Conservation (phyloP, 768 basidiomycete genomes). For the Chlorophyllum brunneum region DNA sequence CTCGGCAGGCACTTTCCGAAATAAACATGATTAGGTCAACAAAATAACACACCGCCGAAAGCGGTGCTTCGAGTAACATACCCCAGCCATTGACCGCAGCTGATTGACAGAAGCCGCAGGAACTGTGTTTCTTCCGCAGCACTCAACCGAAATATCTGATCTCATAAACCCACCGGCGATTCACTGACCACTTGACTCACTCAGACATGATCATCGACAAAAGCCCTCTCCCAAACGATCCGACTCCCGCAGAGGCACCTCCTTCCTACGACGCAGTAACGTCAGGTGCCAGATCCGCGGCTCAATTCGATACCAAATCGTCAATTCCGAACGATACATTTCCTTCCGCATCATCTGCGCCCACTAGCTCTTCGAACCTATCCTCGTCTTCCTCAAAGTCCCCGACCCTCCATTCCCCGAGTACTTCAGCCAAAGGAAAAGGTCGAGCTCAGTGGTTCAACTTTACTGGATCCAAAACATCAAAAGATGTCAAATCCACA, state of each 20-base stretch:
- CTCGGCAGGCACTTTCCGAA: no score
- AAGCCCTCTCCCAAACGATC: slow-evolving; percentile 32
- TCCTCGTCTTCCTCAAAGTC: slow-evolving; percentile 12
- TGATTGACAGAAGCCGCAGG: no score
- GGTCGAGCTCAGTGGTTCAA: slow-evolving; percentile 31
- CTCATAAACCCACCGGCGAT: not conserved
- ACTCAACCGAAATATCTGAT: no score
- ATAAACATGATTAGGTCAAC: no score
- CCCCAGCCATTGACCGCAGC: no score
- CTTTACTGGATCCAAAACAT: slow-evolving; percentile 32
- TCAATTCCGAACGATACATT: not conserved
- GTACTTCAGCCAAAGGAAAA: slow-evolving; percentile 26
- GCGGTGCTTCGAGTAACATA: no score
- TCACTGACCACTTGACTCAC: not conserved
- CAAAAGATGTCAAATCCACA: slow-evolving; percentile 49
- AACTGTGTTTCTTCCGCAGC: no score
- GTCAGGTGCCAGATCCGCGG: not conserved
- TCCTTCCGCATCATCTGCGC: not conserved
- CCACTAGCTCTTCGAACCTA: slow-evolving; percentile 4
- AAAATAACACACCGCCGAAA: no score
- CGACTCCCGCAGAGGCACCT: slow-evolving; percentile 34
- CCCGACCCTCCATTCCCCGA: slow-evolving; percentile 2
- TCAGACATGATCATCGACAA: slow-evolving; percentile 21
- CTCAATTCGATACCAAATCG: slow-evolving; percentile 2
- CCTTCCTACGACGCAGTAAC: slow-evolving; percentile 35